These are phyloP conservation scores for Trichosanthes cucumerina DNA, from an alignment of 306 rosid species.

Conservation along the genomic window DNA sequence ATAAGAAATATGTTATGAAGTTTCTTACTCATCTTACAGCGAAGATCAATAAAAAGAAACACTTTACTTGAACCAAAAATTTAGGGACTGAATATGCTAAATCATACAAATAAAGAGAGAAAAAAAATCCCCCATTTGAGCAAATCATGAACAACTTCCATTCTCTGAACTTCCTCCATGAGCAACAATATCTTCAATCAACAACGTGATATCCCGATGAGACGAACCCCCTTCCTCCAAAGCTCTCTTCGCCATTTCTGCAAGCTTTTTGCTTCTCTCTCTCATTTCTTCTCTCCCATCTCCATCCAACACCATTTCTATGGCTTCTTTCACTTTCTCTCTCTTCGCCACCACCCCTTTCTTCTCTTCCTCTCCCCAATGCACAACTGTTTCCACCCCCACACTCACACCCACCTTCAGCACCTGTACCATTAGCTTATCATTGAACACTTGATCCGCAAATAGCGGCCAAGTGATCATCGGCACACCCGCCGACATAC, in stretches of 20 bases:
- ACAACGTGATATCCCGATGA: slow-evolving; percentile 13
- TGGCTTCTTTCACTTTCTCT: slow-evolving; percentile 25
- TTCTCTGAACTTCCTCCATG: neutral
- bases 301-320: slow-evolving; percentile 29
- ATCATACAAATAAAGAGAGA: too few species aligned
- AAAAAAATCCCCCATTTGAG: too few species aligned
- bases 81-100: too few species aligned
- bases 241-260: slow-evolving; percentile 28
- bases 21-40: too few species aligned
- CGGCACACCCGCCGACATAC: slow-evolving; percentile 35
- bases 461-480: slow-evolving; percentile 57
- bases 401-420: slow-evolving; percentile 26
- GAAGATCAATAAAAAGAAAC: too few species aligned
- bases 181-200: slow-evolving; percentile 35
- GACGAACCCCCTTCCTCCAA: slow-evolving; percentile 56
- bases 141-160: neutral
- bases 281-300: slow-evolving; percentile 31
- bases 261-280: slow-evolving; percentile 23
- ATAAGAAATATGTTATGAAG: too few species aligned
- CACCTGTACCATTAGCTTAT: slow-evolving; percentile 28
- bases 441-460: slow-evolving; percentile 40
- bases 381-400: slow-evolving; percentile 23
- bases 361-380: slow-evolving; percentile 37
- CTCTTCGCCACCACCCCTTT: slow-evolving; percentile 30
- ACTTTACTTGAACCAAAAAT: too few species aligned